Conservation (phyloP, 2,329 filamentous ascomycete species). For the Alternaria burnsii region DNA sequence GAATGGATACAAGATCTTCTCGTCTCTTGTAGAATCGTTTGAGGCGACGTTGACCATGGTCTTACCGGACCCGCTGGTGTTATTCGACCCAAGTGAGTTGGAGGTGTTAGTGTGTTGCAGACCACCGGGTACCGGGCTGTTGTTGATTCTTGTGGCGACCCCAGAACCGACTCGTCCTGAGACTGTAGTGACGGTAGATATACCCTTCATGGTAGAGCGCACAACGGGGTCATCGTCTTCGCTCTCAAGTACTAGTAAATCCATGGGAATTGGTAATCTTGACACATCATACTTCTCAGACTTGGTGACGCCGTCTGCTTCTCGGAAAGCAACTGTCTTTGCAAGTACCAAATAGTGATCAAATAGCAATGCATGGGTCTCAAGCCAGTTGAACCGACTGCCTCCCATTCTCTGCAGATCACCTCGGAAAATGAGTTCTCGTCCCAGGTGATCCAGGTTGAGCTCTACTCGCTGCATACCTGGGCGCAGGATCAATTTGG, state of each 20-base stretch:
- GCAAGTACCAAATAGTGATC: conserved; percentile 96
- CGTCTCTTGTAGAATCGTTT: conserved; percentile 69
- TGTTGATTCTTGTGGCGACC: conserved; percentile 59
- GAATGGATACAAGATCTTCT: conserved; percentile 88
- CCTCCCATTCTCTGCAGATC: conserved; percentile 89
- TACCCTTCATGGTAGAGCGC: conserved; percentile 76
- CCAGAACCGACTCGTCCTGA: conserved; percentile 54
- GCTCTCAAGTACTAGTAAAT: conserved; percentile 89
- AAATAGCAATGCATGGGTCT: conserved; percentile 91
- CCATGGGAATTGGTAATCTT: conserved; percentile 95
- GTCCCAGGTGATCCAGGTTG: conserved; percentile 91
- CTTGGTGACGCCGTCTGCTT: conserved; percentile 75
- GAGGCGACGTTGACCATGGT: conserved; percentile 58
- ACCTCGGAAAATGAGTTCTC: conserved; percentile 87
- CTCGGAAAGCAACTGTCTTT: conserved; percentile 75
- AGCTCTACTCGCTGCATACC: conserved; percentile 85
- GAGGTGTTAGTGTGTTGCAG: conserved; percentile 74
- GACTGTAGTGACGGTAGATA: conserved; percentile 66
- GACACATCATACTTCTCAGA: conserved; percentile 91
- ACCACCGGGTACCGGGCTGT: conserved; percentile 57
- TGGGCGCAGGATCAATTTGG: conserved; percentile 83
- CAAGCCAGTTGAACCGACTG: conserved; percentile 90
- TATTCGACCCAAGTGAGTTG: conserved; percentile 62
- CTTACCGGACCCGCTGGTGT: conserved; percentile 62
- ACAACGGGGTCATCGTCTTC: conserved; percentile 90